A percentile compares a stretch with the other conserved stretches of the same genome.
Conservation (phyloP, 441 rosid genomes). For the Erodium trifolium region DNA sequence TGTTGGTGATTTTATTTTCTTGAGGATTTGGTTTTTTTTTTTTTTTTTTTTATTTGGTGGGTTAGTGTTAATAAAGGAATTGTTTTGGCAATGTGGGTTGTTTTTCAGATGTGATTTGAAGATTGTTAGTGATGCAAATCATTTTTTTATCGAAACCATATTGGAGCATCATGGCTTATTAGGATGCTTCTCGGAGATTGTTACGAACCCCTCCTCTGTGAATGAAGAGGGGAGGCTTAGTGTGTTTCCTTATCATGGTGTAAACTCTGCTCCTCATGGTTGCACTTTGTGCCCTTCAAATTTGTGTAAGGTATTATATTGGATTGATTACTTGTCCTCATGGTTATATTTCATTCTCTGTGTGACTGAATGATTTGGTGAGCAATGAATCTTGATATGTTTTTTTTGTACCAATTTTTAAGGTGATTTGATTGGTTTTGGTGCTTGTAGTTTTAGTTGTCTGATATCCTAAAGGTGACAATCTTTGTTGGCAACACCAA, state of each 20-base stretch:
- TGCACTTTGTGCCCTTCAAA: conserved; percentile 60
- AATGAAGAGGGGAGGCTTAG: conserved; percentile 47
- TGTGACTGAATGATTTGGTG: not conserved
- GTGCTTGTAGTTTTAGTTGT: not conserved
- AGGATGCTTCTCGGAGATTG: conserved; percentile 57
- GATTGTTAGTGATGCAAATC: conserved; percentile 77
- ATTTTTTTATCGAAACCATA: conserved; percentile 67
- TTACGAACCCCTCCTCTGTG: conserved; percentile 47
- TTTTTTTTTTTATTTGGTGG: not conserved
- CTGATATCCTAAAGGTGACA: not conserved
- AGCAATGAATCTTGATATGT: not conserved
- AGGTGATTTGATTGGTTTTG: not conserved
- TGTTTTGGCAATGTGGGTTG: conserved; percentile 14
- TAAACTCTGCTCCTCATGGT: conserved; percentile 37
- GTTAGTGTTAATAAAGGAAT: conserved; percentile 11
- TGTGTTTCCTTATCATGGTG: conserved; percentile 51
- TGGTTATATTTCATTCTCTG: not conserved
- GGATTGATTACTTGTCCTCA: not conserved
- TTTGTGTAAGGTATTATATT: conserved; percentile 60
- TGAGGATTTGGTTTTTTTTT: not conserved
- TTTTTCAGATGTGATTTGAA: conserved; percentile 65
- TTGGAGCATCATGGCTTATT: conserved; percentile 52
- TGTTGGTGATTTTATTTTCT: not conserved
- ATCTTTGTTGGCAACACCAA: not conserved
- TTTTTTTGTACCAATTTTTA: not conserved